These are phyloP conservation scores for Colletotrichum sp. DNA, from an alignment of 2,329 filamentous ascomycete genomes.

Conservation along the genomic window DNA sequence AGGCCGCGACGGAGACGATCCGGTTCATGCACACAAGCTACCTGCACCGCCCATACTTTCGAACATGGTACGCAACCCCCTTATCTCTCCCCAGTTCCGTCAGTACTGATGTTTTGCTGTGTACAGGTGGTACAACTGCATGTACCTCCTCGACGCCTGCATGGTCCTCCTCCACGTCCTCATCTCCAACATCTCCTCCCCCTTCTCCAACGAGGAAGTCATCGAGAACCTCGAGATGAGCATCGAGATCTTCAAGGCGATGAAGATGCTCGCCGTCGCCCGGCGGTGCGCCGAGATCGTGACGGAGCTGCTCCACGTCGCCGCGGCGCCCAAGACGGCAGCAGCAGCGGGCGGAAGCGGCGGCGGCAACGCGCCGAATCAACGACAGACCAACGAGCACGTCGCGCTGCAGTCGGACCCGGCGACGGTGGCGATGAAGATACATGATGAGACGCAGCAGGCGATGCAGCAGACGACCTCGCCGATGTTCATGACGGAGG, in stretches of 20 bases:
- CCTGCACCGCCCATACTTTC: slow-evolving; percentile 14
- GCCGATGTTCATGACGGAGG: not conserved
- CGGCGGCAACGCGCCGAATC: not conserved
- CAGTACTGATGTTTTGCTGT: not conserved
- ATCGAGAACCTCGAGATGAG: slow-evolving; percentile 18
- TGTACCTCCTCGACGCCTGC: slow-evolving; percentile 18
- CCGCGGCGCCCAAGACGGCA: not conserved
- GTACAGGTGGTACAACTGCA: slow-evolving; percentile 18
- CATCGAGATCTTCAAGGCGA: slow-evolving; percentile 19
- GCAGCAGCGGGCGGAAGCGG: not conserved
- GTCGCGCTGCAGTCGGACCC: not conserved
- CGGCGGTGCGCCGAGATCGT: slow-evolving; percentile 20
- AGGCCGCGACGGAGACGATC: slow-evolving; percentile 11
- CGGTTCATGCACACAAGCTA: slow-evolving; percentile 18
- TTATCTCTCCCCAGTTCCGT: too few species aligned
- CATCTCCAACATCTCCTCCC: slow-evolving; percentile 15
- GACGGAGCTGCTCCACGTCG: slow-evolving; percentile 5
- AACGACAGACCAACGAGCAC: not conserved
- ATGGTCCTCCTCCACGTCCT: slow-evolving; percentile 18
- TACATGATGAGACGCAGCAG: not conserved
- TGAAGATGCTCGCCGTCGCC: slow-evolving; percentile 19
- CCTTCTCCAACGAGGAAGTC: slow-evolving; percentile 2
- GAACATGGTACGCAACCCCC: slow-evolving; percentile 17
- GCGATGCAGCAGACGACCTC: not conserved
- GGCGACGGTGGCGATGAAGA: not conserved